Conservation (phyloP, 164 flowering plant genomes). For the Stephania yunnanensis region DNA sequence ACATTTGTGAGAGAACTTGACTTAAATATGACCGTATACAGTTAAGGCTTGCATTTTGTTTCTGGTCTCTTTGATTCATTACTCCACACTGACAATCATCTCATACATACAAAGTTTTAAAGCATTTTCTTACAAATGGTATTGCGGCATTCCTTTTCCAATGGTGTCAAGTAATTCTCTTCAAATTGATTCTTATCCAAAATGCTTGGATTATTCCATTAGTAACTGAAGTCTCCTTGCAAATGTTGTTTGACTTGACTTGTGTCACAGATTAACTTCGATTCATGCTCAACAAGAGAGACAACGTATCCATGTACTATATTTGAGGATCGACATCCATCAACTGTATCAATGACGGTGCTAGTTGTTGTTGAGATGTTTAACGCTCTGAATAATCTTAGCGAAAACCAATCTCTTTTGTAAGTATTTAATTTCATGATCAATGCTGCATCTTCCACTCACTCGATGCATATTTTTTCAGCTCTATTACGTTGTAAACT, state of each 20-base stretch:
- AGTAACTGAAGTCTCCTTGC: neutral
- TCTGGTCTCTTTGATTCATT: too few relatives aligned
- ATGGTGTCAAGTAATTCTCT: neutral
- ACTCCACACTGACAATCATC: too few relatives aligned
- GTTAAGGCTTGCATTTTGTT: too few relatives aligned
- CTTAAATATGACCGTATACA: neutral
- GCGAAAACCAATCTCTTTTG: slow-evolving; percentile 97
- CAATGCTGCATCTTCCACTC: neutral
- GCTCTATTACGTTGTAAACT: neutral
- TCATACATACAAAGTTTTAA: too few relatives aligned
- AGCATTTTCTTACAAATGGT: too few relatives aligned
- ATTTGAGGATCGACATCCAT: slow-evolving; percentile 90
- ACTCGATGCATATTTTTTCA: neutral
- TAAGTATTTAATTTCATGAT: slow-evolving; percentile 35
- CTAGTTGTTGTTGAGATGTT: slow-evolving; percentile 99
- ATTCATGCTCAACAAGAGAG: slow-evolving; percentile 76
- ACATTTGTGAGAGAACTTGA: neutral
- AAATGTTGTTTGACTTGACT: neutral
- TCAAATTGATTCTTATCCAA: neutral
- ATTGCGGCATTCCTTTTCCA: neutral
- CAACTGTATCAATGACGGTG: slow-evolving; percentile 97
- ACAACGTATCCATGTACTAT: slow-evolving; percentile 82
- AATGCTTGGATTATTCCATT: neutral
- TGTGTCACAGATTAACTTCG: slow-evolving; percentile 74
- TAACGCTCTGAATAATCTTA: slow-evolving; percentile 95